phyloP scores from a whole-genome alignment of 176 grass and related monocot species.

The Raddia guianensis region DNA sequence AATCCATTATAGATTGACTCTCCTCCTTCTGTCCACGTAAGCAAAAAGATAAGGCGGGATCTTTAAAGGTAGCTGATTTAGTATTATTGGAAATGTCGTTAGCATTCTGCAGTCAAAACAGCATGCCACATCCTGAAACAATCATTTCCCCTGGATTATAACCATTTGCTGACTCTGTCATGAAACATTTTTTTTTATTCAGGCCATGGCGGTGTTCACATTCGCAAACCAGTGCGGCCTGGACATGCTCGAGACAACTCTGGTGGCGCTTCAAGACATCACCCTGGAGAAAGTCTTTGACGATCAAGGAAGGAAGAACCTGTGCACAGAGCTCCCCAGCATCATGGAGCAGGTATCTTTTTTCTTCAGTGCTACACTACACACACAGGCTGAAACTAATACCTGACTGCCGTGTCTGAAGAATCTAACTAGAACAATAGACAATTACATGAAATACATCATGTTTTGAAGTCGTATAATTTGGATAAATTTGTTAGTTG shows the following conservation, averaged over 20 bases:
- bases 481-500: too few relatives aligned
- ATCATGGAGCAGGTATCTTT: constrained; percentile 61
- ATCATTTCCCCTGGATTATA: background rate
- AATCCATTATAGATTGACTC: too few relatives aligned
- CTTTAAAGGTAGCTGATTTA: too few relatives aligned
- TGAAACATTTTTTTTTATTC: background rate
- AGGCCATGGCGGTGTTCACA: constrained; percentile 72
- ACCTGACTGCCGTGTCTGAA: background rate
- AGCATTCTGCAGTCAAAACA: background rate
- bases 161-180: background rate
- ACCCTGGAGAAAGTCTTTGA: constrained; percentile 73
- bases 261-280: constrained; percentile 72
- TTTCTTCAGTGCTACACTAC: background rate
- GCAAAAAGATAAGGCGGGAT: too few relatives aligned
- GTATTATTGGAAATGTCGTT: too few relatives aligned
- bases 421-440: background rate
- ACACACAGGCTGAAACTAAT: too few relatives aligned
- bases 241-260: constrained; percentile 90
- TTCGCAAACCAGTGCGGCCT: constrained; percentile 91
- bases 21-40: too few relatives aligned
- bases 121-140: background rate
- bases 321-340: constrained; percentile 68
- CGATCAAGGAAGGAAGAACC: constrained; percentile 62
- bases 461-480: background rate
- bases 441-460: background rate